Conservation (phyloP, 2,329 filamentous ascomycete genomes). For the Bretziella fagacearum region DNA sequence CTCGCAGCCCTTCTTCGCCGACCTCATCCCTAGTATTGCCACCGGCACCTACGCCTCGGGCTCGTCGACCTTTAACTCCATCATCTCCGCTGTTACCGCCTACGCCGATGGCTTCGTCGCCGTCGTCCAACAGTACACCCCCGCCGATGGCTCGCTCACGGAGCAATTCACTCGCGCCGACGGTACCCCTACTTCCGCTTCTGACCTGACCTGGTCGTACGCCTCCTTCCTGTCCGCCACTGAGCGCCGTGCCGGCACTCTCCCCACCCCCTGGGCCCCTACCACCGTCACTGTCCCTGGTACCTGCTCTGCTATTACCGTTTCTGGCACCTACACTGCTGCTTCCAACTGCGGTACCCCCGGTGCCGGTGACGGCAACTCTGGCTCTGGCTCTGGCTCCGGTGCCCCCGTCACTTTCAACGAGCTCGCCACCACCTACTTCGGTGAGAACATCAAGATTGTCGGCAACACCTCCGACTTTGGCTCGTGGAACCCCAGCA, state of each 20-base stretch:
- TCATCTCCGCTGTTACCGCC: constrained; percentile 38
- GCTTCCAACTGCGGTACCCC: constrained; percentile 19
- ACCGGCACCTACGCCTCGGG: constrained; percentile 43
- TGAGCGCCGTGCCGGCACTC: constrained; percentile 35
- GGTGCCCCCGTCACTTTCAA: constrained; percentile 39
- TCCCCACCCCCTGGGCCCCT: constrained; percentile 40
- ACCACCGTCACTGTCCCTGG: constrained; percentile 31
- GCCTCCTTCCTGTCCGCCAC: constrained; percentile 50
- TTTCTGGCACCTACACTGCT: constrained; percentile 32
- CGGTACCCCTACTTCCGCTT: constrained; percentile 42
- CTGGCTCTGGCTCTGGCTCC: constrained; percentile 1
- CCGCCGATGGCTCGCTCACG: constrained; percentile 42
- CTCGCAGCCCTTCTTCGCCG: constrained; percentile 56
- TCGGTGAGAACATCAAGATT: constrained; percentile 49
- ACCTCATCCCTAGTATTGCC: constrained; percentile 39
- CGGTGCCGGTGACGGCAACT: constrained; percentile 16
- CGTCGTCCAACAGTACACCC: constrained; percentile 45
- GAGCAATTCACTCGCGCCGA: constrained; percentile 46
- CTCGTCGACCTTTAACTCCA: constrained; percentile 32
- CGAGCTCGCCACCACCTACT: constrained; percentile 37
- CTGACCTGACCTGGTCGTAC: constrained; percentile 58
- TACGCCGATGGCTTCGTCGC: constrained; percentile 46
- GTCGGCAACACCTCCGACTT: constrained; percentile 41
- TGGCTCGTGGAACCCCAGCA: constrained; percentile 42
- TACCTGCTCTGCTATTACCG: constrained; percentile 30